phyloP scores from a whole-genome alignment of 1,284 basidiomycete genomes.

The Ustilago xerochloae region DNA sequence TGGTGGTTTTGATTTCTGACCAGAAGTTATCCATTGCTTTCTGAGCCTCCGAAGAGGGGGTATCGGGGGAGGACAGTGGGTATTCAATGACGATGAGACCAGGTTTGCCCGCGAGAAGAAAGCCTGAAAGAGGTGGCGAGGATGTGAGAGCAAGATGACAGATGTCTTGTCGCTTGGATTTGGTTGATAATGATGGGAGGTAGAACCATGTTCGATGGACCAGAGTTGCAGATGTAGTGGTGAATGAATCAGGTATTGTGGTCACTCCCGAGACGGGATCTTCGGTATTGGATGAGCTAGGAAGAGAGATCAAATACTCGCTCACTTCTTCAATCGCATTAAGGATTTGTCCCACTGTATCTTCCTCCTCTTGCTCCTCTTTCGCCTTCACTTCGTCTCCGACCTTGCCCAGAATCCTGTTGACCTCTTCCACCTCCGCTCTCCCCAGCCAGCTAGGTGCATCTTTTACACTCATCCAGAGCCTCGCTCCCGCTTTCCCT shows the following conservation, averaged over 20 bases:
- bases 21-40: slow-evolving; percentile 46
- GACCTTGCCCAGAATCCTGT: background rate
- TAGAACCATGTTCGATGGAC: slow-evolving; percentile 55
- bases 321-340: slow-evolving; percentile 19
- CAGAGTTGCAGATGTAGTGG: background rate
- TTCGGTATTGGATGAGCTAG: background rate
- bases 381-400: background rate
- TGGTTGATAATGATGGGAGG: slow-evolving; percentile 50
- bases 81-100: slow-evolving; percentile 56
- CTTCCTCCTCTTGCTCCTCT: slow-evolving; percentile 12
- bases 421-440: slow-evolving; percentile 17
- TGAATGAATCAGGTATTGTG: background rate
- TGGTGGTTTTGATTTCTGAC: slow-evolving; percentile 40
- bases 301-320: slow-evolving; percentile 19
- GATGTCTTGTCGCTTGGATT: slow-evolving; percentile 52
- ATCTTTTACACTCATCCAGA: slow-evolving; percentile 24
- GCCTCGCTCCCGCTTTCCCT: background rate
- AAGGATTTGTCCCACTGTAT: slow-evolving; percentile 6
- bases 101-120: slow-evolving; percentile 59
- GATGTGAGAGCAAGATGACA: slow-evolving; percentile 27
- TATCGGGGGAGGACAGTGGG: slow-evolving; percentile 29
- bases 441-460: slow-evolving; percentile 33
- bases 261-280: background rate
- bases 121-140: slow-evolving; percentile 44
- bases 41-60: slow-evolving; percentile 9